phyloP scores from a whole-genome alignment of 2,329 filamentous ascomycete species.

The Talaromyces amestolkiae region DNA sequence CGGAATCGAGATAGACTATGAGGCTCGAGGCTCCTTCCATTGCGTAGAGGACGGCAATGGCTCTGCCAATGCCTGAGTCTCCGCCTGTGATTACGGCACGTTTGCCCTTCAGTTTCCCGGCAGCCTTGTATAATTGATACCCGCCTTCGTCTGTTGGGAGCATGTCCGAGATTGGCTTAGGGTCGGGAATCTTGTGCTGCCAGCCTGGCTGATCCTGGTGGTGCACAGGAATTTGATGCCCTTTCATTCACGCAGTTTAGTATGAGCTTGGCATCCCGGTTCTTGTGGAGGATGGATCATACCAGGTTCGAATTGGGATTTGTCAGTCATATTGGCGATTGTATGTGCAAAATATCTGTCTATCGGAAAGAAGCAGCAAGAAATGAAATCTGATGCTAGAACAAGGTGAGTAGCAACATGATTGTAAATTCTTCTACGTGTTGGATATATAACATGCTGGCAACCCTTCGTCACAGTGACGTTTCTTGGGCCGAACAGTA shows the following conservation, averaged over 20 bases:
- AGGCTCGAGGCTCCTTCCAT: conserved; percentile 75
- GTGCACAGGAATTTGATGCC: conserved; percentile 52
- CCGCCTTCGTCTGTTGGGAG: conserved; percentile 67
- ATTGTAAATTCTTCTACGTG: background rate
- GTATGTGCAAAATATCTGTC: background rate
- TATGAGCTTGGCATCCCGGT: background rate
- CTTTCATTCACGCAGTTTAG: conserved; percentile 22
- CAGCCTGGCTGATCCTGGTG: conserved; percentile 55
- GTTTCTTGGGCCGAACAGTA: background rate
- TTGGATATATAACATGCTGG: background rate
- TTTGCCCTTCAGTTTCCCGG: conserved; percentile 72
- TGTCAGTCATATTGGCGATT: conserved; percentile 20
- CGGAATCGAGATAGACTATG: conserved; percentile 71
- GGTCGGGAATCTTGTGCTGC: conserved; percentile 55
- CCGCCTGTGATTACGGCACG: conserved; percentile 78
- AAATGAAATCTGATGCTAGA: background rate
- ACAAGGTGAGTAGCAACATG: background rate
- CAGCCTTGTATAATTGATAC: conserved; percentile 68
- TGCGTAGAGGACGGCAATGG: conserved; percentile 72
- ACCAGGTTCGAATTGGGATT: conserved; percentile 37
- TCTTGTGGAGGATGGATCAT: conserved; percentile 3
- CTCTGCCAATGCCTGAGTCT: conserved; percentile 74
- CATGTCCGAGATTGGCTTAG: conserved; percentile 60
- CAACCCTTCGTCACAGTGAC: conserved; percentile 17
- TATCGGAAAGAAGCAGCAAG: background rate